Base-by-base conservation (phyloP, 1,139 yeast species). In the Arxiozyma slooffiae region DNA sequence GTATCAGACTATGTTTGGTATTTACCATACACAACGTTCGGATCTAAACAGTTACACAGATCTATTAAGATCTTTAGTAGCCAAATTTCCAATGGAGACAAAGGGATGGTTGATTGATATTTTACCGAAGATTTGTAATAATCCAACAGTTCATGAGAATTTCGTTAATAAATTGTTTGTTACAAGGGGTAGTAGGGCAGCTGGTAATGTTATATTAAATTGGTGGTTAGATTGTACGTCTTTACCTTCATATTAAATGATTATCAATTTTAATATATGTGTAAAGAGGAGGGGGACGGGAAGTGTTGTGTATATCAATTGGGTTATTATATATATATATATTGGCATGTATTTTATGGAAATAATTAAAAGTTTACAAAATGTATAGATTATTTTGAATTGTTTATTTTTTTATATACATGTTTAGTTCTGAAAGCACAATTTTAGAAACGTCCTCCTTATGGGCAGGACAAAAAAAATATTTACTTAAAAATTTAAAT, bases 161-260 rank as follows among this genome's bases (percentile, higher is more conserved):
- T 58, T 67, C 21, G 57, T 64, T 17, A 60, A 57, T 49, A 64
- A 61, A 51, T 51, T 67, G 30, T 53, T 57, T 26, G 57, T 64
- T 11, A 63, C 68, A 14, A 60, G 68, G 49, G 69, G 68, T 7
- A 64, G 62, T 49, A 57, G 68, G 48, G 68, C 67, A n/a, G 63
- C 69, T 0, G 57, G 59, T 4, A 63, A 60, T 43, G 63, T 60
- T 18, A 57, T 66, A 4, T 52, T 62, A 34, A 67, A 59, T 46
- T 67, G 70, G 70, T 67, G 68, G 67, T 48, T 66, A 36, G 62
- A 59, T 38, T 62, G 67, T 50, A 63, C 59, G 26, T 59, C 64
- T 1, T 53, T 66, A 41, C 68, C 69, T 17, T 56, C 52, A 34
- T 53, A 55, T 38, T 50, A 49, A 80, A 24, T n/a, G 17, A n/a